Base-by-base conservation (phyloP, 495 filamentous ascomycete genomes). In the Mycothermus thermophilus region DNA sequence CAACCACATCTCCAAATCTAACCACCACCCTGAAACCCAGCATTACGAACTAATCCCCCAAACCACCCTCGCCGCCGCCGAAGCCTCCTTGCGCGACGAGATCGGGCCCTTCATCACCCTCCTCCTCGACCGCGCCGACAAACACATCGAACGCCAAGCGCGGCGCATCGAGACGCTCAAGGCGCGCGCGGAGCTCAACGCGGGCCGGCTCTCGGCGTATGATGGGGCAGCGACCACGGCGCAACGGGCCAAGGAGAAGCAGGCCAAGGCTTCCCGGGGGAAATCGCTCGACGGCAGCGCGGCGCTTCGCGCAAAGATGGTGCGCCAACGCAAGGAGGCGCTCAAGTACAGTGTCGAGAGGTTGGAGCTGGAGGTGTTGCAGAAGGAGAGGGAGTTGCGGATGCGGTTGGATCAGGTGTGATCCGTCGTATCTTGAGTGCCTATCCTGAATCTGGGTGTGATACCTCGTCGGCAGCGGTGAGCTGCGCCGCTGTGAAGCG, bases 31-130 rank as follows among this genome's bases (percentile, higher is more conserved):
- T 40, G 33, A 35, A 38, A 29, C 1, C 41, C 33, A 66, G 56
- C 64, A 67, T 52, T 67, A 68, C 59, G 64, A 68, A 38, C 51
- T 68, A 0, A 66, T 68, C 44, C 64, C 64, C 6, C 63, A 67
- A 35, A 55, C 59, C 3, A 63, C 63, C 28, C 58, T 68, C 37
- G 58, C 59, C 26, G 50, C 53, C 4, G 64, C 64, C 41, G 64
- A 68, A 25, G 34, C 60, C 37, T 67, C 64, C 5, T 55, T 68
- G 9, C 63, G 62, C 42, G 61, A 66, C 40, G 64, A 68, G 41
- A 66, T 68, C 34, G 55, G 57, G 8, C 64, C 64, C 15, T 62
- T 63, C 9, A 61, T 65, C 19, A 41, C 55, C 5, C 44, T 54
- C 11, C 52, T 68, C 5, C 59, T 68, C 35, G 60, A 63, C 55